Conservation (phyloP, 1,284 basidiomycete genomes). For the Puccinia triticina region DNA sequence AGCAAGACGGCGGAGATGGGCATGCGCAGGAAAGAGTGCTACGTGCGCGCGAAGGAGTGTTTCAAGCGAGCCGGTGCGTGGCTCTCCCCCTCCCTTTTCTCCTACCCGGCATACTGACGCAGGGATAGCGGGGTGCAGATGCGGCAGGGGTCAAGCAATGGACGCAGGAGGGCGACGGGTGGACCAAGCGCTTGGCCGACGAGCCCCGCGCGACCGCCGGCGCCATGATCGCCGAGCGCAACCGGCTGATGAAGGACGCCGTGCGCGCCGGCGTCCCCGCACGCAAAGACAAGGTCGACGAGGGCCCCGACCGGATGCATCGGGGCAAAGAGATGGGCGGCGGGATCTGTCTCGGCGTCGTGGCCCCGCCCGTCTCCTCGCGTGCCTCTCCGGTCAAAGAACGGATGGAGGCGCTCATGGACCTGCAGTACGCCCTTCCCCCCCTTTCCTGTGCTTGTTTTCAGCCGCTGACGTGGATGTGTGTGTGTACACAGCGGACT, state of each 20-base stretch:
- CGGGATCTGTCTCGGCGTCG: slow-evolving; percentile 40
- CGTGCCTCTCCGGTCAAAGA: neutral
- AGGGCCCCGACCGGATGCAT: slow-evolving; percentile 27
- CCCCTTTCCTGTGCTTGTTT: neutral
- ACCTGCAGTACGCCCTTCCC: slow-evolving; percentile 19
- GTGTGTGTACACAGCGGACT: slow-evolving; percentile 1
- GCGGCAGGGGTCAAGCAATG: slow-evolving; percentile 13
- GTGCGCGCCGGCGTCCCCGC: neutral
- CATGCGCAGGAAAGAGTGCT: slow-evolving; percentile 6
- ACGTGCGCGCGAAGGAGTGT: neutral
- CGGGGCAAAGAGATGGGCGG: slow-evolving; percentile 32
- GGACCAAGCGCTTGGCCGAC: neutral
- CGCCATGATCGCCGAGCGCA: neutral
- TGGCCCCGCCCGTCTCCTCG: neutral
- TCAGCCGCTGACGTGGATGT: too few relatives aligned
- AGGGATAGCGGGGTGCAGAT: neutral
- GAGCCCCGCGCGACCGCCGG: neutral
- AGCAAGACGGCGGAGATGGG: neutral
- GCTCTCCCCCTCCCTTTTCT: neutral
- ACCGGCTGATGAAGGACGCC: slow-evolving; percentile 33
- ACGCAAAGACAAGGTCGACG: neutral
- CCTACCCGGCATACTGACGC: neutral
- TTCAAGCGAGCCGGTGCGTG: slow-evolving; percentile 11
- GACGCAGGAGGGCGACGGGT: neutral
- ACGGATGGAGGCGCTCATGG: slow-evolving; percentile 42